These are phyloP conservation scores for Fusarium sp. DNA, from an alignment of 2,329 filamentous ascomycete species.

Conservation along the genomic window DNA sequence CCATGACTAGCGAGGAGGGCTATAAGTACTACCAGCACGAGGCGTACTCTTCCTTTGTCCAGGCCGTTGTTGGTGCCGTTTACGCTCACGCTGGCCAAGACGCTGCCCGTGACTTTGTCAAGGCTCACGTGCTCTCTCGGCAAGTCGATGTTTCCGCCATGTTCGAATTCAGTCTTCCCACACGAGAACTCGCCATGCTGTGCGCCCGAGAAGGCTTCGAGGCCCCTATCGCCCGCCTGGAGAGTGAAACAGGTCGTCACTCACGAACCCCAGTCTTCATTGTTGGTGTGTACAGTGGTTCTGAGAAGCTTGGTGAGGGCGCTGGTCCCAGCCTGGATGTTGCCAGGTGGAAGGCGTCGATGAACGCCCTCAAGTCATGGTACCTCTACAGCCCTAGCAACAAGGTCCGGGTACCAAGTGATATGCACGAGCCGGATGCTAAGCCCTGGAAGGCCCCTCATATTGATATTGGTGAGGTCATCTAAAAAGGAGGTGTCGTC, in stretches of 20 bases:
- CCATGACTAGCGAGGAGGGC: slow-evolving; percentile 44
- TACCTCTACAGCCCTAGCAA: slow-evolving; percentile 89
- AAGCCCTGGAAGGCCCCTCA: slow-evolving; percentile 74
- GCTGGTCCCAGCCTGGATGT: slow-evolving; percentile 80
- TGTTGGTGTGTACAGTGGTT: slow-evolving; percentile 92
- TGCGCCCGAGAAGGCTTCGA: slow-evolving; percentile 93
- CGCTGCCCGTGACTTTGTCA: slow-evolving; percentile 84
- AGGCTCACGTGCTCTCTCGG: slow-evolving; percentile 83
- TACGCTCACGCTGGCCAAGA: slow-evolving; percentile 86
- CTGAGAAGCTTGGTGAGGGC: slow-evolving; percentile 93
- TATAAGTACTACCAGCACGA: slow-evolving; percentile 77
- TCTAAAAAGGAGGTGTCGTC: slow-evolving; percentile 52
- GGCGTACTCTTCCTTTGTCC: slow-evolving; percentile 81
- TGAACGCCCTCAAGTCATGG: slow-evolving; percentile 90
- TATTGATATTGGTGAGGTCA: slow-evolving; percentile 77
- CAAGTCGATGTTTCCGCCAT: slow-evolving; percentile 80
- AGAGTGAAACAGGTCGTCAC: slow-evolving; percentile 88
- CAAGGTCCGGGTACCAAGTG: slow-evolving; percentile 74
- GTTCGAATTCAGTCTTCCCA: slow-evolving; percentile 87
- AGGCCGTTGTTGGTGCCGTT: slow-evolving; percentile 84
- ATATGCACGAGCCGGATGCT: slow-evolving; percentile 71
- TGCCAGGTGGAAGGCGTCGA: slow-evolving; percentile 82
- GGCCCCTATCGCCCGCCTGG: slow-evolving; percentile 83
- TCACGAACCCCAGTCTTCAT: slow-evolving; percentile 91
- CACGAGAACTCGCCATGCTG: slow-evolving; percentile 82